phyloP scores from a whole-genome alignment of 495 filamentous ascomycete genomes.

The Talaromyces wortmannii region DNA sequence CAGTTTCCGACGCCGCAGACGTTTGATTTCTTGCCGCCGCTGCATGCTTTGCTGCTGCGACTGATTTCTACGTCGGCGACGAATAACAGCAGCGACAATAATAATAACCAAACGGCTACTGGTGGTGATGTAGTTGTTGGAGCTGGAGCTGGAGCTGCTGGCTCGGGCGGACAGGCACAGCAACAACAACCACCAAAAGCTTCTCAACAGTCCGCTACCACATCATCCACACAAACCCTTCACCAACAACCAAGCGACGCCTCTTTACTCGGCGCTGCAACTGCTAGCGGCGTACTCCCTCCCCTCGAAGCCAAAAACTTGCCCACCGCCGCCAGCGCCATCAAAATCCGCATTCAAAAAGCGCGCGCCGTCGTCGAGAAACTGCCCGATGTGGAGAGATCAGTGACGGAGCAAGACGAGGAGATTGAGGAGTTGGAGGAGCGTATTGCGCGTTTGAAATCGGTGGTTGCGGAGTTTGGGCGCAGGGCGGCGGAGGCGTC shows the following conservation, averaged over 20 bases:
- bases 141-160: constrained; percentile 15
- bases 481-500: constrained; percentile 13
- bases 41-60: constrained; percentile 69
- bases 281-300: constrained; percentile 19
- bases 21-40: constrained; percentile 79
- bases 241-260: constrained; percentile 1
- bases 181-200: constrained; percentile 10
- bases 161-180: constrained; percentile 5
- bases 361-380: constrained; percentile 60
- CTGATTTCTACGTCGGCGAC: constrained; percentile 43
- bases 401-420: constrained; percentile 67
- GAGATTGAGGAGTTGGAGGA: constrained; percentile 75
- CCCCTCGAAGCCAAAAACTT: constrained; percentile 72
- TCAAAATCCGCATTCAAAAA: constrained; percentile 75
- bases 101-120: constrained; percentile 5
- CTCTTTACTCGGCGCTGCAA: constrained; percentile 13
- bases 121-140: constrained; percentile 13
- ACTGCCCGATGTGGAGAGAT: constrained; percentile 68
- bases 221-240: constrained; percentile 9
- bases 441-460: constrained; percentile 50
- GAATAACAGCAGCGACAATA: constrained; percentile 2
- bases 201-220: background rate
- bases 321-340: constrained; percentile 58
- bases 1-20: constrained; percentile 49
- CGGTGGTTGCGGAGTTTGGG: constrained; percentile 43